phyloP scores from a whole-genome alignment of 2,329 filamentous ascomycete species.

The Ambrosiella cleistominuta region DNA sequence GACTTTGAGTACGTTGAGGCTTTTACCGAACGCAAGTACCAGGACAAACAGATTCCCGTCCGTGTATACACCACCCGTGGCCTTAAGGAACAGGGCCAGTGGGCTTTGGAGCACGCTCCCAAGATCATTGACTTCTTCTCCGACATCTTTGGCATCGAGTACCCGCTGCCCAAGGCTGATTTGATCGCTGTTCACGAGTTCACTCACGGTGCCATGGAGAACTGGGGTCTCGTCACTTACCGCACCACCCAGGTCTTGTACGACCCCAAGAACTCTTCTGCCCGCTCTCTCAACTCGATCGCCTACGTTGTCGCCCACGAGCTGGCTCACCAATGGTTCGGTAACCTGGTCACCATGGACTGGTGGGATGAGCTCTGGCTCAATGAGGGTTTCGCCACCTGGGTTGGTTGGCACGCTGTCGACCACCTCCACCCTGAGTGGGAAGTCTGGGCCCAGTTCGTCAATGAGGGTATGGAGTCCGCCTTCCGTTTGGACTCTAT shows the following conservation, averaged over 20 bases:
- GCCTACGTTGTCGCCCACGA: slow-evolving; percentile 98
- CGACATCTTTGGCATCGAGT: slow-evolving; percentile 82
- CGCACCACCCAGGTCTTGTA: slow-evolving; percentile 91
- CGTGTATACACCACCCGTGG: slow-evolving; percentile 90
- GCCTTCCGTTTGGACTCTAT: slow-evolving; percentile 82
- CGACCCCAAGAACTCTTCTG: slow-evolving; percentile 79
- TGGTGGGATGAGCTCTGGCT: slow-evolving; percentile 93
- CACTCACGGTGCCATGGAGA: slow-evolving; percentile 77
- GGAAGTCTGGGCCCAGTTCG: slow-evolving; percentile 96
- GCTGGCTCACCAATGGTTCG: slow-evolving; percentile 91
- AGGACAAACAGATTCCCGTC: slow-evolving; percentile 78
- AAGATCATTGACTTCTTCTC: slow-evolving; percentile 95
- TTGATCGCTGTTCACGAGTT: slow-evolving; percentile 87
- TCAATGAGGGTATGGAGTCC: slow-evolving; percentile 83
- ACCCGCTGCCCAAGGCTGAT: slow-evolving; percentile 83
- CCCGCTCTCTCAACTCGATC: slow-evolving; percentile 78
- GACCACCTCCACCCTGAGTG: slow-evolving; percentile 90
- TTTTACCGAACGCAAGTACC: slow-evolving; percentile 75
- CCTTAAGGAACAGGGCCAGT: slow-evolving; percentile 80
- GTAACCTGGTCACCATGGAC: slow-evolving; percentile 89
- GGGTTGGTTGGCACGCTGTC: slow-evolving; percentile 89
- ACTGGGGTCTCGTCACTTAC: slow-evolving; percentile 94
- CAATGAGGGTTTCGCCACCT: slow-evolving; percentile 93
- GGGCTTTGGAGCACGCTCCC: slow-evolving; percentile 78
- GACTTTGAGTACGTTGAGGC: slow-evolving; percentile 96